Evolutionary conservation across 345 rosid genomes (phyloP), one percentile per base, ranked within the genome.

Genomic region (Gossypium ekmanianum): DNA sequence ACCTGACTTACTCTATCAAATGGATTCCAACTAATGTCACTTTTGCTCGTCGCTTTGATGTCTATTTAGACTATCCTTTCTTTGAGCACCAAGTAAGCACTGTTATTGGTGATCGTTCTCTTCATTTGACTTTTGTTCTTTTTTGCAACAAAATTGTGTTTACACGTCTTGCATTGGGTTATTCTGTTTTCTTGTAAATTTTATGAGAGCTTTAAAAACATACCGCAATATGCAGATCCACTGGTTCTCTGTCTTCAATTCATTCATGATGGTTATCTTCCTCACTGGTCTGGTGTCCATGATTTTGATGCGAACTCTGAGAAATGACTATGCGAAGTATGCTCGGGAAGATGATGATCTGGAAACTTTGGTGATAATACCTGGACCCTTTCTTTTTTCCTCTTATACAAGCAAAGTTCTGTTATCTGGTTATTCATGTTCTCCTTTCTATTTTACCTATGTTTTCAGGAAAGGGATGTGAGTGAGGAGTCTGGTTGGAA

Each of bases 401-500:
- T 75, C 22, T 69, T 69, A 6, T 47, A 14, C 10, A 4, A 69
- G 44, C 45, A 69, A 51, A 9, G 24, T 45, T 67, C 14, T 75
- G n/a, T 67, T 76, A 72, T 71, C 54, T 77, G 70, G 29, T 50
- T 45, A 4, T 55, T 11, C 27, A 39, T 73, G 20, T 57, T 75
- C 14, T 68, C 47, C 65, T 75, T 20, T 74, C 17, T 24, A 26
- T 75, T 74, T 61, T 9, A 12, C 39, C 44, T 68, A 69, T 58
- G n/a, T 75, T 50, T 16, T 18, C 84, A 94, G 98, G 98, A 94
- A 87, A 91, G 98, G 73, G 98, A 94, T 85, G 98, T 92, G 69
- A 94, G 92, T 79, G 98, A 94, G 80, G 98, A 94, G 81, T 89
- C 97, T 78, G 98, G 98, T 74, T 94, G 98, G 97, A 94, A 94